Evolutionary conservation across 306 rosid genomes (phyloP).

Genomic region (Castanopsis chinensis): DNA sequence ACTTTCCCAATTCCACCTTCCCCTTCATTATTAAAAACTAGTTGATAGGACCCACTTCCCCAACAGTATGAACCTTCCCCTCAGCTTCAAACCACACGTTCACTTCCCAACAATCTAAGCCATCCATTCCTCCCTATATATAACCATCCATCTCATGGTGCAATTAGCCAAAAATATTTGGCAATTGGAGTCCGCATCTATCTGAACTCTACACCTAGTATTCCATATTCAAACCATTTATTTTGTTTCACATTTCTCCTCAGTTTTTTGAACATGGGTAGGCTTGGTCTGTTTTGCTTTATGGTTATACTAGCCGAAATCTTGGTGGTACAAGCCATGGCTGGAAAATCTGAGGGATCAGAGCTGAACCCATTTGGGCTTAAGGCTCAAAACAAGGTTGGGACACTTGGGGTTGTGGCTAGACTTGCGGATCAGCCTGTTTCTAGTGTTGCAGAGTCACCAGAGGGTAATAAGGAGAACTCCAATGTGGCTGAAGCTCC

Average conservation of each 20-base stretch:
- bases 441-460: slow-evolving; percentile 24
- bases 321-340: slow-evolving; percentile 40
- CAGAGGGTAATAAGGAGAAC: slow-evolving; percentile 19
- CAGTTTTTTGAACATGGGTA: slow-evolving; percentile 36
- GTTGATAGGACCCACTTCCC: slow-evolving; percentile 32
- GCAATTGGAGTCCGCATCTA: background rate
- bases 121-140: slow-evolving; percentile 25
- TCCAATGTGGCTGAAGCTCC: slow-evolving; percentile 56
- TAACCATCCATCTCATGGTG: background rate
- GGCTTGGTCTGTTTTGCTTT: slow-evolving; percentile 38
- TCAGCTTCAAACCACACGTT: slow-evolving; percentile 28
- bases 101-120: slow-evolving; percentile 15
- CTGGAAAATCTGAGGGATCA: slow-evolving; percentile 25
- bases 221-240: background rate
- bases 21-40: background rate
- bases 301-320: slow-evolving; percentile 27
- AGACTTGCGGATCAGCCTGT: slow-evolving; percentile 23
- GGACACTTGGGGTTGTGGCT: slow-evolving; percentile 4
- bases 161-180: background rate
- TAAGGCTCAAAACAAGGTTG: slow-evolving; percentile 12
- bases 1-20: background rate
- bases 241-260: background rate
- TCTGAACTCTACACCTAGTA: background rate
- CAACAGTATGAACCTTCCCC: slow-evolving; percentile 30
- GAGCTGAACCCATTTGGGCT: slow-evolving; percentile 28